phyloP scores from a whole-genome alignment of 2,329 filamentous ascomycete species.

The Ophiostoma ulmi region DNA sequence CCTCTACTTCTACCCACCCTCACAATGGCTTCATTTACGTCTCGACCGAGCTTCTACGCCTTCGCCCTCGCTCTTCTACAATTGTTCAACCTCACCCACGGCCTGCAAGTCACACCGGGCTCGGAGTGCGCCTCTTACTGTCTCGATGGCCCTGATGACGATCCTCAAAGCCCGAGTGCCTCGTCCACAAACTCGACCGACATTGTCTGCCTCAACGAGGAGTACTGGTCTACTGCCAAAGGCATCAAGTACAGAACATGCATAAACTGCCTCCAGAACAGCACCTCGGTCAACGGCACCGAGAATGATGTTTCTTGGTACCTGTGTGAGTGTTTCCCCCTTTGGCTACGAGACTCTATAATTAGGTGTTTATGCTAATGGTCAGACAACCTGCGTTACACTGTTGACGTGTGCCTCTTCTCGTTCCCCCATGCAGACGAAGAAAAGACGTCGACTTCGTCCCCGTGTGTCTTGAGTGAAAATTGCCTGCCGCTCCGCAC shows the following conservation, averaged over 20 bases:
- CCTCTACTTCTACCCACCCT: background rate
- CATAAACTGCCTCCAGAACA: conserved; percentile 44
- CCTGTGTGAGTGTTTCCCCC: conserved; percentile 32
- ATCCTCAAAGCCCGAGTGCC: conserved; percentile 34
- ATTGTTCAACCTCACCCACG: conserved; percentile 26
- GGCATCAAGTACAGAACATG: conserved; percentile 48
- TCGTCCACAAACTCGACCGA: conserved; percentile 44
- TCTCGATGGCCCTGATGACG: conserved; percentile 36
- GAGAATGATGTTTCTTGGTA: conserved; percentile 45
- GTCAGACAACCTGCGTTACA: conserved; percentile 44
- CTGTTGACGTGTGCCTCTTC: conserved; percentile 46
- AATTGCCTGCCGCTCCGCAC: conserved; percentile 40
- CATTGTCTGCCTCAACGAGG: conserved; percentile 42
- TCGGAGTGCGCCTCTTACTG: conserved; percentile 49
- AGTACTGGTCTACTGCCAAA: conserved; percentile 36
- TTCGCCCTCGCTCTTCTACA: background rate
- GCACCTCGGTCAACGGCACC: conserved; percentile 37
- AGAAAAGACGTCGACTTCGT: conserved; percentile 37
- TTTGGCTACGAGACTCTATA: too few species aligned
- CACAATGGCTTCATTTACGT: background rate
- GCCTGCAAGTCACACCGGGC: conserved; percentile 46
- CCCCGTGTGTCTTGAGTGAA: conserved; percentile 41
- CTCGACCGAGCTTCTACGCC: background rate
- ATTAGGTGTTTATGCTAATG: background rate
- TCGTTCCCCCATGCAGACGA: conserved; percentile 32